Evolutionary conservation across 1,284 basidiomycete genomes (phyloP).

Genomic region (Cutaneotrichosporon cutaneum): DNA sequence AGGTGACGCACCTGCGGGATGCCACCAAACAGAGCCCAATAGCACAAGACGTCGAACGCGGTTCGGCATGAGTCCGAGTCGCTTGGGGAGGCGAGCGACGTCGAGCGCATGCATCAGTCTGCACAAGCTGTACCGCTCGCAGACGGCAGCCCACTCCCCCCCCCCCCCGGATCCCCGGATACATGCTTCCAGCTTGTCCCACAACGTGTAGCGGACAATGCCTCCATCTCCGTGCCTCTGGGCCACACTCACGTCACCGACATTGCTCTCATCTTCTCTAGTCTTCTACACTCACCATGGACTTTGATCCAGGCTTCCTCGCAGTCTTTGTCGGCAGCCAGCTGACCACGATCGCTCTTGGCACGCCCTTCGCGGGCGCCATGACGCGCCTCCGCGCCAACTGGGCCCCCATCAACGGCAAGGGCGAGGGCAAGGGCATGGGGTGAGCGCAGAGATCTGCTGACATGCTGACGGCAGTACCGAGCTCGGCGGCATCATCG

Average conservation of each 20-base stretch:
- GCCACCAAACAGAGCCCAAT: too few relatives aligned
- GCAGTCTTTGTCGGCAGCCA: background rate
- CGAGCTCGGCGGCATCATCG: conserved; percentile 43
- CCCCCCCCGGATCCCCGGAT: too few relatives aligned
- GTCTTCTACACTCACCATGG: background rate
- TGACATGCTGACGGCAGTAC: background rate
- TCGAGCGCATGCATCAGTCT: too few relatives aligned
- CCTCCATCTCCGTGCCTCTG: too few relatives aligned
- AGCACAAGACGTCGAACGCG: too few relatives aligned
- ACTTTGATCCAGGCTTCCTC: background rate
- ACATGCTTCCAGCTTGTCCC: too few relatives aligned
- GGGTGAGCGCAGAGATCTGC: background rate
- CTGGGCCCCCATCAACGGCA: conserved; percentile 62
- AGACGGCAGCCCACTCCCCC: too few relatives aligned
- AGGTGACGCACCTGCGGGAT: too few relatives aligned
- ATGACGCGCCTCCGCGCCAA: conserved; percentile 53
- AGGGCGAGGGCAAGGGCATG: conserved; percentile 58
- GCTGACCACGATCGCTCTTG: background rate
- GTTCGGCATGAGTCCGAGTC: too few relatives aligned
- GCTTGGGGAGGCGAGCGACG: too few relatives aligned
- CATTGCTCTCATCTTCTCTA: background rate
- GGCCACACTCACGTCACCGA: background rate
- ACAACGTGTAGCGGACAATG: background rate
- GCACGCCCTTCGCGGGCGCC: background rate
- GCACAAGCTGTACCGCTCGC: too few relatives aligned